Percentiles rank a stretch among this genome's conserved stretches.
phyloP scores from a whole-genome alignment of 1,284 basidiomycete genomes.

The Vanrija humicola region DNA sequence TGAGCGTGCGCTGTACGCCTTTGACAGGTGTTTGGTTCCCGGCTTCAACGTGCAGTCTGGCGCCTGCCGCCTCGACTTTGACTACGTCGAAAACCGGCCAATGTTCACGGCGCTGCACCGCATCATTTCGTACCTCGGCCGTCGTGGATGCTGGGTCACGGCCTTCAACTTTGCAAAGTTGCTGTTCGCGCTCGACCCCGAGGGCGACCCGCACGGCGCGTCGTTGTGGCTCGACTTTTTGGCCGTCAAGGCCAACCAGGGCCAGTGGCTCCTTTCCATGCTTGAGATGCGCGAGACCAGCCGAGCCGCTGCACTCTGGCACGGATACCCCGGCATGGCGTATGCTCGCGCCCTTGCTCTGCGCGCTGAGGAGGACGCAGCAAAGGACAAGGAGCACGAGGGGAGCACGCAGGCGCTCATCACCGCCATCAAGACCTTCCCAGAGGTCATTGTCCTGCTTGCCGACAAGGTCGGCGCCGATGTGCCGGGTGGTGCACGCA shows the following conservation, averaged over 20 bases:
- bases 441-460: slow-evolving; percentile 70
- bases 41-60: slow-evolving; percentile 77
- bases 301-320: slow-evolving; percentile 45
- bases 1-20: slow-evolving; percentile 80
- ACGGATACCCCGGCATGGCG: slow-evolving; percentile 75
- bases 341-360: slow-evolving; percentile 72
- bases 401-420: slow-evolving; percentile 63
- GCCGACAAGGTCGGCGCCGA: slow-evolving; percentile 75
- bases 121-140: slow-evolving; percentile 73
- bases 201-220: slow-evolving; percentile 77
- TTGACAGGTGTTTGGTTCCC: slow-evolving; percentile 79
- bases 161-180: slow-evolving; percentile 84
- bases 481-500: slow-evolving; percentile 59
- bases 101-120: slow-evolving; percentile 62
- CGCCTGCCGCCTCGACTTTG: slow-evolving; percentile 76
- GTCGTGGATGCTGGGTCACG: slow-evolving; percentile 80
- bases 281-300: slow-evolving; percentile 51
- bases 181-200: slow-evolving; percentile 73
- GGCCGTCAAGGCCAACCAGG: slow-evolving; percentile 72
- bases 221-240: slow-evolving; percentile 80
- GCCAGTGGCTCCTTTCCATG: slow-evolving; percentile 70
- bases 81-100: slow-evolving; percentile 51
- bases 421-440: slow-evolving; percentile 71
- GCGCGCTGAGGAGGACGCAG: slow-evolving; percentile 57
- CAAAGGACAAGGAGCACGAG: slow-evolving; percentile 56